phyloP scores from a whole-genome alignment of 1,284 basidiomycete genomes.

The Bondarzewia mesenterica region DNA sequence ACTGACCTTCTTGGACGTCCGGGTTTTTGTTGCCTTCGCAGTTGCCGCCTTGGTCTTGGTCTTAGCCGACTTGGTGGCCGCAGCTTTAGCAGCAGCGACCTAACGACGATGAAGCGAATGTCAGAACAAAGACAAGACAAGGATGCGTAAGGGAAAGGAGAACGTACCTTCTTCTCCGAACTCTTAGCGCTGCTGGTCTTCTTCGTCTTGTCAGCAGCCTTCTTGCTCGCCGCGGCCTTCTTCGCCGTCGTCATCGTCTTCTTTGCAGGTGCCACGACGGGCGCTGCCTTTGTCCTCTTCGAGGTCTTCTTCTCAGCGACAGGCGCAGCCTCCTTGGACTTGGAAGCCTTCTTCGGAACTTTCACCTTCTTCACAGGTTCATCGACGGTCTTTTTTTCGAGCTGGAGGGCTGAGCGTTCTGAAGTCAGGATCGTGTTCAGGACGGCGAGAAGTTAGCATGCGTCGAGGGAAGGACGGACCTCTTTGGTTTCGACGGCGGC shows the following conservation, averaged over 20 bases:
- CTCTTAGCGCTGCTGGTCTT: conserved; percentile 35
- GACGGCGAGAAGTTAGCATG: not conserved
- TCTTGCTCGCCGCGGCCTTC: conserved; percentile 28
- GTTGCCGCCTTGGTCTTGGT: conserved; percentile 22
- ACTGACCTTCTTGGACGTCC: conserved; percentile 19
- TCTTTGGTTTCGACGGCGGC: conserved; percentile 39
- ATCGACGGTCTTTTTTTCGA: conserved; percentile 28
- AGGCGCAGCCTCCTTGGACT: conserved; percentile 20
- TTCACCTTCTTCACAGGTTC: conserved; percentile 17
- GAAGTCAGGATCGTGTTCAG: conserved; percentile 16
- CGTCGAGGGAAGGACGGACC: conserved; percentile 33
- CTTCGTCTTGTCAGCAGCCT: conserved; percentile 22
- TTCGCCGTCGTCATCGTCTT: conserved; percentile 19
- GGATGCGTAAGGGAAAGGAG: no score
- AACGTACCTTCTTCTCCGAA: conserved; percentile 32
- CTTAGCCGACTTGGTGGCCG: conserved; percentile 21
- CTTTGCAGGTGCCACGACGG: conserved; percentile 17
- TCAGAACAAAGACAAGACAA: not conserved
- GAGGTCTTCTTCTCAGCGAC: conserved; percentile 15
- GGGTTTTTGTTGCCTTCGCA: conserved; percentile 28
- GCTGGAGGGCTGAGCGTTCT: conserved; percentile 31
- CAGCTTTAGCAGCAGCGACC: conserved; percentile 21
- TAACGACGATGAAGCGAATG: conserved; percentile 7
- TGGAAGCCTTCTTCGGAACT: conserved; percentile 6
- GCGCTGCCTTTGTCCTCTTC: conserved; percentile 25